phyloP scores from a whole-genome alignment of 1,284 basidiomycete genomes.

The Fomes fomentarius region DNA sequence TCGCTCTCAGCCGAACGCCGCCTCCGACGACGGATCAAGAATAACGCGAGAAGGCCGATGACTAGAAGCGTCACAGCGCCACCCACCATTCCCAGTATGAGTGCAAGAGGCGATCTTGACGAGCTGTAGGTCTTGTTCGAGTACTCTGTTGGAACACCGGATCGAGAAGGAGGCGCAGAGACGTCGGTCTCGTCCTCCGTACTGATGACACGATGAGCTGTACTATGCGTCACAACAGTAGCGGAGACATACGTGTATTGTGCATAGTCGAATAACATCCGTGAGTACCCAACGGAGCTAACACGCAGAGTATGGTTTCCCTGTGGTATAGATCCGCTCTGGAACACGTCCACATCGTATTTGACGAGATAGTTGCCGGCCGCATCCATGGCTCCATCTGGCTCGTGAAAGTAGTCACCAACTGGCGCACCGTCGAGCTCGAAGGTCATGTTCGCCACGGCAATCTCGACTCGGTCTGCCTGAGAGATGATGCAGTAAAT shows the following conservation, averaged over 20 bases:
- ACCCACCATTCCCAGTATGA: constrained; percentile 4
- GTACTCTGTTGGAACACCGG: too few relatives aligned
- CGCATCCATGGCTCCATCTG: constrained; percentile 4
- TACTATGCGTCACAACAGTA: too few relatives aligned
- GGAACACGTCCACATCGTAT: constrained; percentile 18
- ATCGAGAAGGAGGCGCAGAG: too few relatives aligned
- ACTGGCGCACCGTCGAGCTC: constrained; percentile 13
- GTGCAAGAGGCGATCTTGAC: background rate
- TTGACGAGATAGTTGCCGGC: constrained; percentile 1
- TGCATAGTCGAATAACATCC: constrained; percentile 23
- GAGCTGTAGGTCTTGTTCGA: too few relatives aligned
- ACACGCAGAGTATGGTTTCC: constrained; percentile 19
- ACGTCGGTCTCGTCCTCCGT: constrained; percentile 13
- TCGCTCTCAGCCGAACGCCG: background rate
- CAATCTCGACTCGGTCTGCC: constrained; percentile 8
- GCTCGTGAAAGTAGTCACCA: constrained; percentile 14
- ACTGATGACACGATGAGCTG: too few relatives aligned
- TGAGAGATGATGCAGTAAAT: constrained; percentile 19
- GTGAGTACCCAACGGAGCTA: constrained; percentile 14
- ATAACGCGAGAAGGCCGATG: background rate
- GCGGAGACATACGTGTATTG: constrained; percentile 24
- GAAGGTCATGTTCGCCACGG: constrained; percentile 18
- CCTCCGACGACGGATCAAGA: constrained; percentile 5
- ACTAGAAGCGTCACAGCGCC: background rate
- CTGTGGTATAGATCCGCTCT: constrained; percentile 6